phyloP scores from a whole-genome alignment of 2,329 filamentous ascomycete genomes.

The Exophiala sp. region DNA sequence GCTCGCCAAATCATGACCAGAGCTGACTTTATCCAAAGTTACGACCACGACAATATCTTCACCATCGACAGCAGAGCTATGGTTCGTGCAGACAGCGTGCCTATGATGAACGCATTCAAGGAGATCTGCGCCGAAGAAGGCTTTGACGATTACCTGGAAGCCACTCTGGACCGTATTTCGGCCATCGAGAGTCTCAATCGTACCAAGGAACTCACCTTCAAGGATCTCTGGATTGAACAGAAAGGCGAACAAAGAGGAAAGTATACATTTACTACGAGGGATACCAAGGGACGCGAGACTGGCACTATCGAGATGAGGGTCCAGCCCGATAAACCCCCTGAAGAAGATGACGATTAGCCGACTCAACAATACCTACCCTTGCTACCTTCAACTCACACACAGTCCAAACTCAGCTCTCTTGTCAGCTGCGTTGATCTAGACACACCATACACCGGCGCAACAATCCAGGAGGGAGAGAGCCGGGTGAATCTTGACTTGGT shows the following conservation, averaged over 20 bases:
- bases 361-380: neutral
- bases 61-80: slow-evolving; percentile 82
- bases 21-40: slow-evolving; percentile 84
- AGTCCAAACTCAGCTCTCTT: neutral
- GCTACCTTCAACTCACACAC: neutral
- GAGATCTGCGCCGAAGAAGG: slow-evolving; percentile 70
- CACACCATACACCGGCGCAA: slow-evolving; percentile 14
- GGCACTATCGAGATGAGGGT: slow-evolving; percentile 39
- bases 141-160: slow-evolving; percentile 76
- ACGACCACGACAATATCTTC: slow-evolving; percentile 92
- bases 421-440: neutral
- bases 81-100: slow-evolving; percentile 87
- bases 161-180: slow-evolving; percentile 75
- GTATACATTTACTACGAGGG: slow-evolving; percentile 58
- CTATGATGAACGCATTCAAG: slow-evolving; percentile 89
- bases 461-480: neutral
- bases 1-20: slow-evolving; percentile 92
- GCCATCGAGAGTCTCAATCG: slow-evolving; percentile 89
- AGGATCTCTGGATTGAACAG: slow-evolving; percentile 74
- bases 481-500: neutral
- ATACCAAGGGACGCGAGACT: slow-evolving; percentile 44
- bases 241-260: slow-evolving; percentile 48
- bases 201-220: slow-evolving; percentile 91
- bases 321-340: slow-evolving; percentile 15
- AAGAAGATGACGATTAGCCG: slow-evolving; percentile 13